Base-by-base conservation (phyloP, 2,329 filamentous ascomycete species). In the Magnaporthiopsis rhizophila region DNA sequence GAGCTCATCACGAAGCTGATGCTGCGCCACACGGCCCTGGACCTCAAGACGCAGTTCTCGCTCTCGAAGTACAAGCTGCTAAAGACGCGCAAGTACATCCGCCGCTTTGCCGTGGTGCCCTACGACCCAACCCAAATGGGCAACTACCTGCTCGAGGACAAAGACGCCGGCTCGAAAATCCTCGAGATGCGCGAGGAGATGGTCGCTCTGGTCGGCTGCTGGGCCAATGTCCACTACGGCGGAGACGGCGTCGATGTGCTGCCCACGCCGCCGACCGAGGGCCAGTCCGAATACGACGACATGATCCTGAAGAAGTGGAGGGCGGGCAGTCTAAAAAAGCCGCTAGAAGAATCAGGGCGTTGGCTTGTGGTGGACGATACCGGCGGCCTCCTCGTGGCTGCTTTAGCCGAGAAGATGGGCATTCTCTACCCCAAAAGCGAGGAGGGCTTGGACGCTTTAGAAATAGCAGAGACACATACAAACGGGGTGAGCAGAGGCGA, bases 31-130 rank as follows among this genome's bases (percentile, higher is more conserved):
- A 88, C 90, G 24, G 90, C 89, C 1, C 83, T 99, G 58, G 92
- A 96, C 69, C 90, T 98, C 78, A 99, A 99, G 81, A 98, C 95
- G 0, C 83, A 87, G 0, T 99, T 96, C 72, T 96, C 92, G 2
- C 80, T 97, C 65, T 93, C 94, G 58, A 99, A 99, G 76, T 99
- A 99, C 77, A 97, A 95, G 72, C 80, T 98, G 24, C 83, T 96
- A 59, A 99, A 99, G 79, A 89, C 91, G 68, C 93, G 89, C 74
- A 99, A 99, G 77, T 98, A 96, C 74, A 84, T 98, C 68, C 88
- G 90, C 71, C 83, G 92, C 15, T 98, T 99, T 72, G 91, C 90
- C 0, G 86, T 95, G 1, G 75, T 96, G 62, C 94, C 94, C 0
- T 78, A 98, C 69, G 92, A 97, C 72, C 86, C 96, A 18, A 83